Conservation (phyloP, 306 rosid genomes). For the Castanea sativa region DNA sequence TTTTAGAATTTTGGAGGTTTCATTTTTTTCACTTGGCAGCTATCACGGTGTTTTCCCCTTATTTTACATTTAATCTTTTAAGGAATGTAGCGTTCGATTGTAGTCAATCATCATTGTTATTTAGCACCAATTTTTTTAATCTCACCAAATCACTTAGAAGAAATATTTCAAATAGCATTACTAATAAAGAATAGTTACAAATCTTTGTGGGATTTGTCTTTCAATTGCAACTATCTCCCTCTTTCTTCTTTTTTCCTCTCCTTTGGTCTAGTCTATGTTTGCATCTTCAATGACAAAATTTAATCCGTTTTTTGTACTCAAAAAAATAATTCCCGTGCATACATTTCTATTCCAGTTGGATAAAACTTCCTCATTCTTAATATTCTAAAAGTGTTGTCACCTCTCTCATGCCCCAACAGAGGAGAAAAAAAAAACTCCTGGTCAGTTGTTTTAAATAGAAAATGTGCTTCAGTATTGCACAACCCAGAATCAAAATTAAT, state of each 20-base stretch:
- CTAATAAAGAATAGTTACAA: too few species aligned
- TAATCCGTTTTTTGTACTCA: not conserved
- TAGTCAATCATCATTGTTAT: not conserved
- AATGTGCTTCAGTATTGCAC: slow-evolving; percentile 13
- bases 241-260: not conserved
- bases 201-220: too few species aligned
- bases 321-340: too few species aligned
- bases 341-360: not conserved
- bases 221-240: not conserved
- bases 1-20: not conserved
- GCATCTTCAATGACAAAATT: not conserved
- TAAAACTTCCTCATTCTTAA: not conserved
- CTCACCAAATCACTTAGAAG: not conserved
- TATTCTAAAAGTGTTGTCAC: not conserved
- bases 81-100: not conserved
- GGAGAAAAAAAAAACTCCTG: not conserved
- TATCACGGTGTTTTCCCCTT: not conserved
- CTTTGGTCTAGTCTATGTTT: not conserved
- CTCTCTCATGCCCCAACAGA: too few species aligned
- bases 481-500: not conserved
- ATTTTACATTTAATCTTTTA: not conserved
- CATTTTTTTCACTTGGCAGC: not conserved
- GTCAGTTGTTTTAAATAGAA: slow-evolving; percentile 4
- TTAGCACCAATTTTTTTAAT: not conserved
- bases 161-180: not conserved